Evolutionary conservation across 2,329 filamentous ascomycete species (phyloP).

Genomic region (Microcyclosporella mali): DNA sequence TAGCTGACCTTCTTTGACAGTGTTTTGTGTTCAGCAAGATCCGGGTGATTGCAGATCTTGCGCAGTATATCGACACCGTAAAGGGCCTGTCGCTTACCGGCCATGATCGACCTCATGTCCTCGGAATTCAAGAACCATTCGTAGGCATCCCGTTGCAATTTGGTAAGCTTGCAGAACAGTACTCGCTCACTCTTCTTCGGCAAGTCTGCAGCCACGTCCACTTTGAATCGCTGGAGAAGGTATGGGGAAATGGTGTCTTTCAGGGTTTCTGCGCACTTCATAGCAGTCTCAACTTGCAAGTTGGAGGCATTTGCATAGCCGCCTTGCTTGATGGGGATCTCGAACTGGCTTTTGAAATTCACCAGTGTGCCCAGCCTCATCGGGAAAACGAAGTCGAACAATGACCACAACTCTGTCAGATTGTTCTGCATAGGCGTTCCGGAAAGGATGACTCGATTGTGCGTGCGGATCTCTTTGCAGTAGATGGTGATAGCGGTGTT

Average conservation of each 20-base stretch:
- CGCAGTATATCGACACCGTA: slow-evolving; percentile 87
- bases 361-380: slow-evolving; percentile 91
- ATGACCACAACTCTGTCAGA: slow-evolving; percentile 85
- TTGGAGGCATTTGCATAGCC: slow-evolving; percentile 95
- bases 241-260: slow-evolving; percentile 94
- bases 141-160: slow-evolving; percentile 71
- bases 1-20: slow-evolving; percentile 58
- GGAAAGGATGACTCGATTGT: slow-evolving; percentile 86
- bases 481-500: slow-evolving; percentile 91
- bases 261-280: slow-evolving; percentile 86
- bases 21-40: slow-evolving; percentile 66
- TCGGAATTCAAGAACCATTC: slow-evolving; percentile 73
- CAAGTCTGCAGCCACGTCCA: slow-evolving; percentile 86
- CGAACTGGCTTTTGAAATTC: slow-evolving; percentile 84
- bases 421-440: slow-evolving; percentile 99
- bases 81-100: slow-evolving; percentile 68
- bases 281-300: slow-evolving; percentile 86
- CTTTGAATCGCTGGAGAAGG: slow-evolving; percentile 83
- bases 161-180: slow-evolving; percentile 87
- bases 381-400: slow-evolving; percentile 96
- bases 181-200: slow-evolving; percentile 96
- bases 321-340: slow-evolving; percentile 85
- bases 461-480: slow-evolving; percentile 86
- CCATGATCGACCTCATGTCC: slow-evolving; percentile 77
- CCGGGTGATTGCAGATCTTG: slow-evolving; percentile 97